Evolutionary conservation across 768 basidiomycete genomes (phyloP).

Genomic region (Tephrocybe sp.): DNA sequence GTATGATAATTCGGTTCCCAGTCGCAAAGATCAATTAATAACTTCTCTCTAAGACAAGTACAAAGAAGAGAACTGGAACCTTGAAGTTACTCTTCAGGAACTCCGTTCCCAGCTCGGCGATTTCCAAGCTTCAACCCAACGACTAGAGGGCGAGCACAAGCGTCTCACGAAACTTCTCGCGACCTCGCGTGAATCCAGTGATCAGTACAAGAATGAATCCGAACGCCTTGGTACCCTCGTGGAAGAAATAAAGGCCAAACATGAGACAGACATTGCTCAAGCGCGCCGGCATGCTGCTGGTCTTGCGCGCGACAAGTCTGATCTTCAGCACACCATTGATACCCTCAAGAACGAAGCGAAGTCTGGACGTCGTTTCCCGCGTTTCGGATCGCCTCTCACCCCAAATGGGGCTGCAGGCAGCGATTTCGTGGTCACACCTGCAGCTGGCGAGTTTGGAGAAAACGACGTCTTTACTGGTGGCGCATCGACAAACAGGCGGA

Average conservation of each 20-base stretch:
- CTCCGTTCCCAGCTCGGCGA: conserved; percentile 68
- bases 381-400: conserved; percentile 72
- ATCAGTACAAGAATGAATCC: conserved; percentile 83
- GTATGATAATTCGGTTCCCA: conserved; percentile 35
- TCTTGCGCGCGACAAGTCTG: conserved; percentile 88
- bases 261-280: conserved; percentile 93
- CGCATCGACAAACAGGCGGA: conserved; percentile 60
- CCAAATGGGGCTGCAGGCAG: conserved; percentile 48
- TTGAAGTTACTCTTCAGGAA: conserved; percentile 91
- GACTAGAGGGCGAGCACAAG: conserved; percentile 81
- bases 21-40: conserved; percentile 4
- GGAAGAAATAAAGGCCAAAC: conserved; percentile 81
- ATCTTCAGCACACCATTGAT: conserved; percentile 82
- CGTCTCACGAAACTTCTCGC: conserved; percentile 75
- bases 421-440: conserved; percentile 55
- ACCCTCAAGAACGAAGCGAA: conserved; percentile 70
- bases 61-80: conserved; percentile 99
- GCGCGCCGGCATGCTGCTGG: conserved; percentile 86
- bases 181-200: conserved; percentile 67
- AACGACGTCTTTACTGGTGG: conserved; percentile 70
- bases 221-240: conserved; percentile 64
- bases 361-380: conserved; percentile 56
- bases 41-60: conserved; percentile 65
- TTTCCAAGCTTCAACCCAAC: conserved; percentile 59
- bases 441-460: conserved; percentile 48